Base-by-base conservation (phyloP, 805 yeast genomes). In the Soucietia sequanensis region DNA sequence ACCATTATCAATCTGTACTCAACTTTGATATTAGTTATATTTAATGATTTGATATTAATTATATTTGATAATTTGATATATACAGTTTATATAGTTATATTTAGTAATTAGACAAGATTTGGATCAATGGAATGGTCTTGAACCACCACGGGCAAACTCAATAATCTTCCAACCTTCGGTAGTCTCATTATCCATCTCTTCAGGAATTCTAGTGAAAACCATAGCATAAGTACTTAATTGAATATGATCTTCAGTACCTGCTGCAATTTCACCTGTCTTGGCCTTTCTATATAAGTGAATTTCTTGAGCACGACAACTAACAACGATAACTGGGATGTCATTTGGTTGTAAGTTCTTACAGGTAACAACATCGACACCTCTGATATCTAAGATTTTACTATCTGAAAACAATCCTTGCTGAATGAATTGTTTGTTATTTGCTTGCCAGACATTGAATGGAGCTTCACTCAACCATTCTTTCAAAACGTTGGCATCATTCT, bases 111-210 rank as follows among this genome's bases (percentile, higher is more conserved):
- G n/a, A n/a, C n/a, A n/a, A 30, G 20, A 21, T 21, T 13, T 31
- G 26, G 17, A 34, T 47, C 42, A 68, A 46, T 68, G 72, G 76
- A 84, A 89, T 41, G 81, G 84, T 66, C 95, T 81, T 24, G 95
- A 82, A 27, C 88, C 91, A 48, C 96, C 96, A 55, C 96, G 81
- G 31, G 87, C 96, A 58, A 91, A 86, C 67, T 91, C 98, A 54
- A 91, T 62, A 37, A 93, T 80, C 69, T 86, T 87, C 99, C 99
- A 93, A 22, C 99, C 99, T 55, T 87, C 95, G 16, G 99, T 93
- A 53, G 81, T 90, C 35, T 77, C 75, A 58, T 93, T 85, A 43
- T 81, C 95, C 54, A 93, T 79, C 41, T 90, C 89, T 61, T 90
- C 99, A 3, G 96, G 89, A 34, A 86, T 70, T 62, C 99, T 80